Evolutionary conservation across 192 early-diverging fungal species (phyloP), one percentile per base, ranked within the genome.

Genomic region (Coemansia sp.): DNA sequence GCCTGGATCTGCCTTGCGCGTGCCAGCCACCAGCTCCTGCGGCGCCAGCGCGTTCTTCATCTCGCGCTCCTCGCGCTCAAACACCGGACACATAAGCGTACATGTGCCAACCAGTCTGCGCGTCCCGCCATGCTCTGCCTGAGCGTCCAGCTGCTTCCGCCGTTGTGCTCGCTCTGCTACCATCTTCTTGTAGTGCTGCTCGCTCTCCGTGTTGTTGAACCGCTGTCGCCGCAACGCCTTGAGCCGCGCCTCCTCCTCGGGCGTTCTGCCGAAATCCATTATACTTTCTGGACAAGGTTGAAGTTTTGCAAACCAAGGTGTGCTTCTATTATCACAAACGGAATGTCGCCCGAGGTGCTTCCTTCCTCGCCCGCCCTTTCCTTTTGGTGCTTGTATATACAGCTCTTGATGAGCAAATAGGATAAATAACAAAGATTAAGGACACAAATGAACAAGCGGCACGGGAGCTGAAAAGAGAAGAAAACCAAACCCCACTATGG

Each of bases 1-100:
- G 0, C 58, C 38, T 27, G 87, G 87, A 62, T 97, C 91, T 0
- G 88, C 85, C 30, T 40, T 42, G 2, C 79, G 74, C 19, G 88
- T 89, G 19, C 83, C 86, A 2, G 84, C 79, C n/a, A 79, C 65
- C 59, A 87, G 33, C 69, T 97, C 94, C 57, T 92, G 87, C 25
- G 69, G 63, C 54, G 88, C 86, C 33, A 95, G 59, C 40, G 74
- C 83, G 57, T 91, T 87, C 47, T 91, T 88, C 47, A 85, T 84
- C 53, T 93, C 89, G 28, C 95, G 83, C 58, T 95, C 93, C 48
- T 91, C 81, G 15, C 91, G 82, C 74, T 97, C 95, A 65, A 87
- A 94, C 62, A 87, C 86, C 0, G 95, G 91, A 72, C 94, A 94
- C 93, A 95, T 97, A 27, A 89, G 86, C 63, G 71, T 62, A 55